Percentiles rank a stretch among this genome's conserved stretches.
Evolutionary conservation across 176 grass and related monocot species (phyloP).

Genomic region (Zizania latifolia): DNA sequence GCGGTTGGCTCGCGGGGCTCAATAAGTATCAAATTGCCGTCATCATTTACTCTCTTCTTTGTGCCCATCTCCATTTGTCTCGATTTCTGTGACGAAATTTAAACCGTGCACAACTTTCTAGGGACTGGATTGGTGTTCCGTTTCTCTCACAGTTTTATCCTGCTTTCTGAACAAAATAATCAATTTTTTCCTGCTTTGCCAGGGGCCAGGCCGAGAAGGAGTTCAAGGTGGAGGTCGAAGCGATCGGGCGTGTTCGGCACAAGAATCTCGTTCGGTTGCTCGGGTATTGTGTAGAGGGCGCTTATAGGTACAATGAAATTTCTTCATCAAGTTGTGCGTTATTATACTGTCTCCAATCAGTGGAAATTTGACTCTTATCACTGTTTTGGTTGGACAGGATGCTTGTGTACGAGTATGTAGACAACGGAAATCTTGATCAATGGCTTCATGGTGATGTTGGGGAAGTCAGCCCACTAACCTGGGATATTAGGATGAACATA

Average conservation of each 20-base stretch:
- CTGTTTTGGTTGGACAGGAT: constrained; percentile 46
- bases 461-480: constrained; percentile 71
- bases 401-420: constrained; percentile 94
- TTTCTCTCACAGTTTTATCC: neutral
- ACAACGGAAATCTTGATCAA: constrained; percentile 90
- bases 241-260: constrained; percentile 89
- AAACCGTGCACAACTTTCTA: constrained; percentile 28
- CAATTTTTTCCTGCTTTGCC: neutral
- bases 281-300: constrained; percentile 87
- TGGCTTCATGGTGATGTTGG: constrained; percentile 93
- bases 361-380: neutral
- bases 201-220: constrained; percentile 98
- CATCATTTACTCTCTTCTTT: constrained; percentile 26
- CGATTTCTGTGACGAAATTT: constrained; percentile 20
- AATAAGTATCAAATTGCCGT: constrained; percentile 40
- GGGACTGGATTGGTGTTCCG: neutral
- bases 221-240: constrained; percentile 94
- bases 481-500: constrained; percentile 92
- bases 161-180: neutral
- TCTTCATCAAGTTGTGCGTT: neutral
- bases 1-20: constrained; percentile 30
- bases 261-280: constrained; percentile 97
- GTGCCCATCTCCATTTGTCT: constrained; percentile 23
- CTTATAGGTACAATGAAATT: constrained; percentile 59
- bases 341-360: neutral